Evolutionary conservation across 2,329 filamentous ascomycete species (phyloP).

Genomic region (Pseudocercospora cruenta): DNA sequence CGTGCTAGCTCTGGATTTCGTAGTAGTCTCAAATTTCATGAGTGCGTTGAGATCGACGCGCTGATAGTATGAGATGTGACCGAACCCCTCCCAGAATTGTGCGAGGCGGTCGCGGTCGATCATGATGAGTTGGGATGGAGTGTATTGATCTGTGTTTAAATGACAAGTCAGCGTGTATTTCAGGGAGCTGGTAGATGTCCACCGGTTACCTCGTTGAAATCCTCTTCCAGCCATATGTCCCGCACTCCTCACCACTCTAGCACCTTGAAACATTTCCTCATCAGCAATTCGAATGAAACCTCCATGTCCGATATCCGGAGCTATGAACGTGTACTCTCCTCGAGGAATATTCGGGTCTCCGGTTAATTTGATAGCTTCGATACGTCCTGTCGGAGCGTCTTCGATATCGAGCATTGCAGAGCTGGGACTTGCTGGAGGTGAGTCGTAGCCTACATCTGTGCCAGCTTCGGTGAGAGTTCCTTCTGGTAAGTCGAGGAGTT

Average conservation of each 20-base stretch:
- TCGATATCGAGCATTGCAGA: neutral
- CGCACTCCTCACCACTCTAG: constrained; percentile 69
- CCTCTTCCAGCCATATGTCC: constrained; percentile 78
- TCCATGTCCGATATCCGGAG: constrained; percentile 70
- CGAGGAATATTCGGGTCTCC: constrained; percentile 88
- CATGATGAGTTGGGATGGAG: constrained; percentile 75
- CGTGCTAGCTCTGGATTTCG: neutral
- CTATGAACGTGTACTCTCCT: constrained; percentile 80
- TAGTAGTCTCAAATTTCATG: constrained; percentile 18
- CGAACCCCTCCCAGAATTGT: constrained; percentile 73
- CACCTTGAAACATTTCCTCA: constrained; percentile 72
- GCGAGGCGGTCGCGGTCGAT: constrained; percentile 77
- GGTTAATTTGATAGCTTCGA: constrained; percentile 88
- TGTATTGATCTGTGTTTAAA: constrained; percentile 65
- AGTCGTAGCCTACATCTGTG: neutral
- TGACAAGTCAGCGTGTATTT: no score
- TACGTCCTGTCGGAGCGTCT: constrained; percentile 62
- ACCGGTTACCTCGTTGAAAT: constrained; percentile 72
- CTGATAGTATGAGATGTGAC: constrained; percentile 54
- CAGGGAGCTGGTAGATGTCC: constrained; percentile 15
- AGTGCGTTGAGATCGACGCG: constrained; percentile 50
- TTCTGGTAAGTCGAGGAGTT: neutral
- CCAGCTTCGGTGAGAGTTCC: neutral
- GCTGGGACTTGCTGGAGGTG: neutral
- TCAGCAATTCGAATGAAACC: constrained; percentile 68